phyloP scores from a whole-genome alignment of 2,329 filamentous ascomycete genomes.

The Colletotrichum agaves region DNA sequence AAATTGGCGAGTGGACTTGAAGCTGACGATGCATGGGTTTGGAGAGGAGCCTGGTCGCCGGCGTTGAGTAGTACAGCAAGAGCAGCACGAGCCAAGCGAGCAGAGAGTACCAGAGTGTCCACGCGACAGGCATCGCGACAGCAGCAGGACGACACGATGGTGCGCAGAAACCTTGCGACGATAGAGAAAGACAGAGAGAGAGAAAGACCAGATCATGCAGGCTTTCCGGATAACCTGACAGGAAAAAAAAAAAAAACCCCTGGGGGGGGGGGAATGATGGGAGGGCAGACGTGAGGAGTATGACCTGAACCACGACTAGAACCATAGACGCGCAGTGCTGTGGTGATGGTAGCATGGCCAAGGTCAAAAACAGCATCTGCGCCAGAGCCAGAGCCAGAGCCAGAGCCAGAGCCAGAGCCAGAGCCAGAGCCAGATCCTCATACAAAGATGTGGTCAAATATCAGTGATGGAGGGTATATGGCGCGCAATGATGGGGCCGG shows the following conservation, averaged over 20 bases:
- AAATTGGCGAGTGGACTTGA: slow-evolving; percentile 22
- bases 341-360: too few relatives aligned
- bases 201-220: slow-evolving; percentile 14
- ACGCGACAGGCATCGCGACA: slow-evolving; percentile 26
- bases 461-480: slow-evolving; percentile 38
- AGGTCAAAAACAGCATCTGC: background rate
- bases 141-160: slow-evolving; percentile 13
- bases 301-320: slow-evolving; percentile 5
- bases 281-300: background rate
- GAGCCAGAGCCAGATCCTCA: background rate
- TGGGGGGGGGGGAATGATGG: background rate
- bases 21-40: slow-evolving; percentile 12
- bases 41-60: slow-evolving; percentile 7
- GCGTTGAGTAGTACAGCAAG: background rate
- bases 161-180: slow-evolving; percentile 19
- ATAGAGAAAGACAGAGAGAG: background rate
- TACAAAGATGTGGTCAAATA: slow-evolving; percentile 9
- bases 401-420: too few relatives aligned
- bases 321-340: background rate
- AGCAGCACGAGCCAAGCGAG: slow-evolving; percentile 10
- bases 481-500: slow-evolving; percentile 22
- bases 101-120: slow-evolving; percentile 3
- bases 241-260: background rate
- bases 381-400: slow-evolving; percentile 1
- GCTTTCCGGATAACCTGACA: slow-evolving; percentile 4